These are phyloP conservation scores for Cladosporium sp. DNA, from an alignment of 2,329 filamentous ascomycete species.

Conservation along the genomic window DNA sequence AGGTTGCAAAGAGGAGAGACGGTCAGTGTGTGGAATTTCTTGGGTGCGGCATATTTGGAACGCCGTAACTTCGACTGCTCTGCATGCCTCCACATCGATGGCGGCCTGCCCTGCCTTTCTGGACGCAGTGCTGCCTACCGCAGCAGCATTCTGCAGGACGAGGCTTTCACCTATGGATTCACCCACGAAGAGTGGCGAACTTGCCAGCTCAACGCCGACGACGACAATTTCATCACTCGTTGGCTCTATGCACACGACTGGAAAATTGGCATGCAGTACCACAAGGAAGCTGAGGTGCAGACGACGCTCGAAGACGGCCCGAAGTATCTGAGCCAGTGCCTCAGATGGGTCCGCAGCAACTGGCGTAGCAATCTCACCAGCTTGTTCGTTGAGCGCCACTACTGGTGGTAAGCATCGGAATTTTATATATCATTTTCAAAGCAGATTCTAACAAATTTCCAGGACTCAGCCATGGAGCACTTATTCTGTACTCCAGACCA, in stretches of 20 bases:
- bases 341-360: slow-evolving; percentile 93
- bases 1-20: slow-evolving; percentile 67
- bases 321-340: slow-evolving; percentile 89
- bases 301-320: slow-evolving; percentile 86
- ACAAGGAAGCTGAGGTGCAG: slow-evolving; percentile 83
- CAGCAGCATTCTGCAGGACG: slow-evolving; percentile 78
- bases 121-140: slow-evolving; percentile 90
- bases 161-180: slow-evolving; percentile 82
- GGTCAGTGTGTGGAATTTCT: slow-evolving; percentile 73
- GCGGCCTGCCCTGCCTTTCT: slow-evolving; percentile 94
- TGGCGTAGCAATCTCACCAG: slow-evolving; percentile 97
- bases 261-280: slow-evolving; percentile 95
- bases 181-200: slow-evolving; percentile 85
- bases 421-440: slow-evolving; percentile 4
- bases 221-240: slow-evolving; percentile 96
- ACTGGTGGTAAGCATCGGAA: slow-evolving; percentile 70
- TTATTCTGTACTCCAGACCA: slow-evolving; percentile 88
- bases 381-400: slow-evolving; percentile 74
- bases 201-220: slow-evolving; percentile 89
- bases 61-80: slow-evolving; percentile 95
- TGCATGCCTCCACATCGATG: slow-evolving; percentile 89
- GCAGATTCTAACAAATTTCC: not conserved
- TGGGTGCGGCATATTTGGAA: slow-evolving; percentile 88
- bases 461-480: slow-evolving; percentile 92
- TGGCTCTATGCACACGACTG: slow-evolving; percentile 90